Evolutionary conservation across 768 basidiomycete species (phyloP).

Genomic region (Lactarius psammicola): DNA sequence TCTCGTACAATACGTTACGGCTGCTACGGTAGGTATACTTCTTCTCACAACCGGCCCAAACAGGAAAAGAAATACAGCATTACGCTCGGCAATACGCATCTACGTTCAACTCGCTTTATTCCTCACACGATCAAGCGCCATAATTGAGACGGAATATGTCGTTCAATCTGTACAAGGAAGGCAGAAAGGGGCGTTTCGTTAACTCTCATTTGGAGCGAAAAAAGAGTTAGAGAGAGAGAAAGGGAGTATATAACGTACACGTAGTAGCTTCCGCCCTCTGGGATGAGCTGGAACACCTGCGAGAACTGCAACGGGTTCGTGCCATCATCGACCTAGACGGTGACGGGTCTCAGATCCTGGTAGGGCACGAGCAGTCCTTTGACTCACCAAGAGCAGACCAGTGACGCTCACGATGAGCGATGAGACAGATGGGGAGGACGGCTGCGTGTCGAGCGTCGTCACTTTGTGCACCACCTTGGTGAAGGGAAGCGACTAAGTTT

Average conservation of each 20-base stretch:
- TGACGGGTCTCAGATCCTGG: neutral
- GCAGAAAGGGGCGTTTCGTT: constrained; percentile 6
- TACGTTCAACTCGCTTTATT: constrained; percentile 7
- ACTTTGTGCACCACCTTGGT: constrained; percentile 76
- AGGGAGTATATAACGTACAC: constrained; percentile 57
- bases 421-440: constrained; percentile 56
- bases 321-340: constrained; percentile 72
- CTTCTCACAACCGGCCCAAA: constrained; percentile 1
- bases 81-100: constrained; percentile 13
- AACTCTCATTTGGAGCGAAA: neutral
- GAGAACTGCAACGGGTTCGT: constrained; percentile 82
- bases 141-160: constrained; percentile 92
- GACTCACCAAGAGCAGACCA: constrained; percentile 71
- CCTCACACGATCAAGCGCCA: constrained; percentile 41
- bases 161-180: constrained; percentile 54
- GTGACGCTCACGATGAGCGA: constrained; percentile 83
- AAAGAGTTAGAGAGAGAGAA: neutral
- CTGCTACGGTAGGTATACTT: constrained; percentile 17
- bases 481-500: constrained; percentile 66
- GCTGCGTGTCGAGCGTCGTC: constrained; percentile 84
- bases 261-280: constrained; percentile 71
- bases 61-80: neutral
- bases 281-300: constrained; percentile 90
- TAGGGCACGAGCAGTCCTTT: neutral
- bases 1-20: neutral